Evolutionary conservation across 306 rosid species (phyloP).

Genomic region (Vigna unguiculata): DNA sequence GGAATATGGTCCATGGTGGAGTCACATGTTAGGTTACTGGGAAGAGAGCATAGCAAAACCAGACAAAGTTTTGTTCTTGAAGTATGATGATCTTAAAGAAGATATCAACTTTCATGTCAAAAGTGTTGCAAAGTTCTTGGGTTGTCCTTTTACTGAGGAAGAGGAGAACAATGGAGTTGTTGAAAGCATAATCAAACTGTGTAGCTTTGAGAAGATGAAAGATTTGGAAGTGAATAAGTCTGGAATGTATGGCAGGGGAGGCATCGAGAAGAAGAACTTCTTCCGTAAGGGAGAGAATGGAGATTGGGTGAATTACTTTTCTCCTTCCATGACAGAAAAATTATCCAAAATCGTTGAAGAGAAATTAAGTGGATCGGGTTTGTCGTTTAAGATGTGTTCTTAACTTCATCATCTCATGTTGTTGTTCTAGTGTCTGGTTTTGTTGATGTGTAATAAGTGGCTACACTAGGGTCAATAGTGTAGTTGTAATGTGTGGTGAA

Average conservation of each 20-base stretch:
- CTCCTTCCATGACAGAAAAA: slow-evolving; percentile 55
- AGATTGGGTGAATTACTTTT: slow-evolving; percentile 61
- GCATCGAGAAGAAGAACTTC: slow-evolving; percentile 53
- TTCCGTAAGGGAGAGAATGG: slow-evolving; percentile 68
- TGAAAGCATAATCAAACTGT: slow-evolving; percentile 2
- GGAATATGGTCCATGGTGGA: slow-evolving; percentile 7
- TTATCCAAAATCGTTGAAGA: slow-evolving; percentile 55
- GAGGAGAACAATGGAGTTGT: background rate
- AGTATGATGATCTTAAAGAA: slow-evolving; percentile 21
- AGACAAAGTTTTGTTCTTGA: background rate
- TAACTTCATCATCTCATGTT: too few relatives aligned
- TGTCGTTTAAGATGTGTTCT: slow-evolving; percentile 36
- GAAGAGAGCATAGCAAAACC: background rate
- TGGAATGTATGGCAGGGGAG: slow-evolving; percentile 43
- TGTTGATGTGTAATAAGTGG: too few relatives aligned
- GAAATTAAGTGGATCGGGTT: slow-evolving; percentile 50
- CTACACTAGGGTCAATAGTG: too few relatives aligned
- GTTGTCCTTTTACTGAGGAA: background rate
- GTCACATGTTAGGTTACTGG: slow-evolving; percentile 1
- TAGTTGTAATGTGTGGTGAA: too few relatives aligned
- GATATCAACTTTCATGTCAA: background rate
- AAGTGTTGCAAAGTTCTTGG: background rate
- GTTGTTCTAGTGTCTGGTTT: too few relatives aligned
- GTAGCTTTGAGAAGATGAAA: slow-evolving; percentile 56
- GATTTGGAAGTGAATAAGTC: slow-evolving; percentile 55